Conservation (phyloP, 75 land plant genomes). For the Cupressus sempervirens region DNA sequence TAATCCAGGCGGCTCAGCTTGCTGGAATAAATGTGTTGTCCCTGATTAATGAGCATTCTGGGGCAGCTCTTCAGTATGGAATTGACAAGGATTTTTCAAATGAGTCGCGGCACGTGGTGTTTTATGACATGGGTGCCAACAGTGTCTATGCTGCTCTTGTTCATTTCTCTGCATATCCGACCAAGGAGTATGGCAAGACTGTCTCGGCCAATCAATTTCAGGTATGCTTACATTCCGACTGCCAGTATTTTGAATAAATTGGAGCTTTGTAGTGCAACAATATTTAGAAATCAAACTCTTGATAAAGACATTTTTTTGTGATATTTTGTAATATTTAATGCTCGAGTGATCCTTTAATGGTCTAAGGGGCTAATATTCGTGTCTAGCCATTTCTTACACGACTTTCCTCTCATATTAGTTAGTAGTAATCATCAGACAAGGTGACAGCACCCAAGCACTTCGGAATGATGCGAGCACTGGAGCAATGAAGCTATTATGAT, state of each 20-base stretch:
- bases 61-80: slow-evolving; percentile 95
- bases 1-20: slow-evolving; percentile 72
- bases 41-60: slow-evolving; percentile 86
- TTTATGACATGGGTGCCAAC: slow-evolving; percentile 94
- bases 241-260: background rate
- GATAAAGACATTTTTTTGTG: background rate
- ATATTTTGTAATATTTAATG: background rate
- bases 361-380: background rate
- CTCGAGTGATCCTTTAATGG: background rate
- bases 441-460: background rate
- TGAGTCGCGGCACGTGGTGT: slow-evolving; percentile 70
- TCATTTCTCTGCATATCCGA: slow-evolving; percentile 71
- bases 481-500: background rate
- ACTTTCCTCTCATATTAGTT: background rate
- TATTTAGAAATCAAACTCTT: background rate
- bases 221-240: slow-evolving; percentile 27
- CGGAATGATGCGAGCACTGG: background rate
- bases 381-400: background rate
- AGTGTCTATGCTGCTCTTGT: slow-evolving; percentile 86
- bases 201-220: slow-evolving; percentile 79
- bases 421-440: background rate
- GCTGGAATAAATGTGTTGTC: slow-evolving; percentile 83
- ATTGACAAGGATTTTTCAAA: slow-evolving; percentile 92
- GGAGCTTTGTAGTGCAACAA: background rate
- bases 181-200: slow-evolving; percentile 83